Evolutionary conservation across 2,329 filamentous ascomycete genomes (phyloP).

Genomic region (Hypoxylon sp.): DNA sequence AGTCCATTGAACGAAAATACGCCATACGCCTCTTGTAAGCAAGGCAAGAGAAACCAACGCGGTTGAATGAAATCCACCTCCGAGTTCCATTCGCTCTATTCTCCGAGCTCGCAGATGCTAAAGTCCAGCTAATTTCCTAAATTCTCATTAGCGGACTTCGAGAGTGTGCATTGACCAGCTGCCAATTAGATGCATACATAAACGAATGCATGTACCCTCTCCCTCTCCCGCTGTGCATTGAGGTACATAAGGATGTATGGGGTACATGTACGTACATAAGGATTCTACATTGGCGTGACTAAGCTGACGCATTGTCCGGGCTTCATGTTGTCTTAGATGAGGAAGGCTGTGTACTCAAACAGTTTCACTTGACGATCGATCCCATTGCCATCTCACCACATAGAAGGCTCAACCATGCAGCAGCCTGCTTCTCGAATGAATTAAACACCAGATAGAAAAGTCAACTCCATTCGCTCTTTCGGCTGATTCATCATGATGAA

Average conservation of each 20-base stretch:
- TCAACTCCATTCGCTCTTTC: slow-evolving; percentile 8
- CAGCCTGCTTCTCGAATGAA: neutral
- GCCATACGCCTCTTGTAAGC: slow-evolving; percentile 2
- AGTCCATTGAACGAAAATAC: slow-evolving; percentile 30
- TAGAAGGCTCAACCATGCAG: slow-evolving; percentile 11
- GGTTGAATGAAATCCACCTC: slow-evolving; percentile 7
- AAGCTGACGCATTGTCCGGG: neutral
- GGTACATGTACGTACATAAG: slow-evolving; percentile 2
- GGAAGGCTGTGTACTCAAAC: slow-evolving; percentile 4
- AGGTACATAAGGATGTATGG: too few relatives aligned
- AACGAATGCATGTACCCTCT: too few relatives aligned
- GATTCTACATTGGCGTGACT: neutral
- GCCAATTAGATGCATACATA: neutral
- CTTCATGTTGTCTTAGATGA: slow-evolving; percentile 17
- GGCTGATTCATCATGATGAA: slow-evolving; percentile 14
- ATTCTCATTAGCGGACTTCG: slow-evolving; percentile 13
- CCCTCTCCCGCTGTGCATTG: too few relatives aligned
- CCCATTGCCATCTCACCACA: slow-evolving; percentile 1
- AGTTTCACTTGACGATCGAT: slow-evolving; percentile 7
- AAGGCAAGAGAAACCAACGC: slow-evolving; percentile 8
- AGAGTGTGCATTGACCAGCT: slow-evolving; percentile 3
- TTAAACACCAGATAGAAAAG: neutral
- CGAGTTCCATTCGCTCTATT: slow-evolving; percentile 21
- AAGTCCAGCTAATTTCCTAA: slow-evolving; percentile 24
- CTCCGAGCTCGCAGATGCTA: slow-evolving; percentile 41